A percentile compares a stretch with the other conserved stretches of the same genome.
Conservation (phyloP, 257 asterid species). For the Capsicum rhomboideum region DNA sequence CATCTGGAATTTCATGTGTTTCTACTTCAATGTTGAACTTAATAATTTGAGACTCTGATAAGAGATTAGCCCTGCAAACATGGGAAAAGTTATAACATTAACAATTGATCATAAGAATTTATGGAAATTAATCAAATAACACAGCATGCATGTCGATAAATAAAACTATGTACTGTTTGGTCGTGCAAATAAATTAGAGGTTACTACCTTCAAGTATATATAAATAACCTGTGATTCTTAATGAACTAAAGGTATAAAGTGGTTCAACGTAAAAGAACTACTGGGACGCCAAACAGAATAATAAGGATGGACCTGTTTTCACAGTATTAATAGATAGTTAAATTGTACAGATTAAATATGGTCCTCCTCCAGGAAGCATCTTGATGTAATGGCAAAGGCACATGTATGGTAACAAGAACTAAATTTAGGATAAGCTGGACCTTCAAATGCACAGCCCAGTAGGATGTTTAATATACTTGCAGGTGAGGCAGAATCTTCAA, state of each 20-base stretch:
- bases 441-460: not conserved
- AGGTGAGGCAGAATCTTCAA: not conserved
- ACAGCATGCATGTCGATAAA: not conserved
- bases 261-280: not conserved
- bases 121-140: not conserved
- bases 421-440: not conserved
- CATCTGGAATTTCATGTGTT: constrained; percentile 83
- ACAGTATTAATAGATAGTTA: not conserved
- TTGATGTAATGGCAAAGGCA: not conserved
- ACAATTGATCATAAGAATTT: not conserved
- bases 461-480: not conserved
- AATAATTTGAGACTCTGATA: constrained; percentile 85
- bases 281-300: not conserved
- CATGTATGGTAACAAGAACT: not conserved
- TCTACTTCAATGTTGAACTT: constrained; percentile 63
- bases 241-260: not conserved
- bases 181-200: not conserved
- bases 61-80: constrained; percentile 68
- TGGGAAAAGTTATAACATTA: not conserved
- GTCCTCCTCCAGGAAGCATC: not conserved
- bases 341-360: not conserved
- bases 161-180: not conserved
- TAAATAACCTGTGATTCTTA: not conserved
- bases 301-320: not conserved
- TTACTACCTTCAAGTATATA: not conserved